phyloP scores from a whole-genome alignment of 805 yeast species.

The Priceomyces fermenticarens region DNA sequence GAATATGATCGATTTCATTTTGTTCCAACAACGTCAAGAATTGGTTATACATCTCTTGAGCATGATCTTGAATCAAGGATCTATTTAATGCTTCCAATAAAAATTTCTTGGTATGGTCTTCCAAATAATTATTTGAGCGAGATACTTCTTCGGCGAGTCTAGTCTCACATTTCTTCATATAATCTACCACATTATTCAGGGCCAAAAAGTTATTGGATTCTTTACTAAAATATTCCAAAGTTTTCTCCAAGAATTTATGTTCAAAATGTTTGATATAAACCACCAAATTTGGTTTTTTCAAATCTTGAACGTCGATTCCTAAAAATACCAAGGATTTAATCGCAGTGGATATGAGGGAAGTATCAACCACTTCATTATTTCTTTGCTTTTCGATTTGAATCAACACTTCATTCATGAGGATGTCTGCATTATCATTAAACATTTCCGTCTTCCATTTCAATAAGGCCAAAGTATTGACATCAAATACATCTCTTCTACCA shows the following conservation, averaged over 20 bases:
- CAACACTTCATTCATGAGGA: slow-evolving; percentile 67
- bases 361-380: slow-evolving; percentile 69
- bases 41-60: slow-evolving; percentile 71
- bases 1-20: slow-evolving; percentile 67
- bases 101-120: slow-evolving; percentile 78
- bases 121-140: slow-evolving; percentile 74
- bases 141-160: slow-evolving; percentile 81
- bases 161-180: slow-evolving; percentile 80
- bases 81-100: slow-evolving; percentile 73
- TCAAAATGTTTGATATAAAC: slow-evolving; percentile 84
- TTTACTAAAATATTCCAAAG: slow-evolving; percentile 60
- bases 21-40: slow-evolving; percentile 73
- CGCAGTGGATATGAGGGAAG: slow-evolving; percentile 63
- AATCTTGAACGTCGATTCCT: slow-evolving; percentile 88
- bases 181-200: slow-evolving; percentile 82
- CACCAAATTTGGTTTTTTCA: slow-evolving; percentile 77
- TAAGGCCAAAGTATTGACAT: slow-evolving; percentile 84
- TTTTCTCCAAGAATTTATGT: slow-evolving; percentile 65
- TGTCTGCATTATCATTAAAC: slow-evolving; percentile 63
- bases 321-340: slow-evolving; percentile 83
- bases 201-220: slow-evolving; percentile 68
- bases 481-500: slow-evolving; percentile 85
- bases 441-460: slow-evolving; percentile 84
- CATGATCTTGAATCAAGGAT: slow-evolving; percentile 76
- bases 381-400: slow-evolving; percentile 76